These are phyloP conservation scores for Trichoderma gracile DNA, from an alignment of 2,329 filamentous ascomycete species.

Conservation along the genomic window DNA sequence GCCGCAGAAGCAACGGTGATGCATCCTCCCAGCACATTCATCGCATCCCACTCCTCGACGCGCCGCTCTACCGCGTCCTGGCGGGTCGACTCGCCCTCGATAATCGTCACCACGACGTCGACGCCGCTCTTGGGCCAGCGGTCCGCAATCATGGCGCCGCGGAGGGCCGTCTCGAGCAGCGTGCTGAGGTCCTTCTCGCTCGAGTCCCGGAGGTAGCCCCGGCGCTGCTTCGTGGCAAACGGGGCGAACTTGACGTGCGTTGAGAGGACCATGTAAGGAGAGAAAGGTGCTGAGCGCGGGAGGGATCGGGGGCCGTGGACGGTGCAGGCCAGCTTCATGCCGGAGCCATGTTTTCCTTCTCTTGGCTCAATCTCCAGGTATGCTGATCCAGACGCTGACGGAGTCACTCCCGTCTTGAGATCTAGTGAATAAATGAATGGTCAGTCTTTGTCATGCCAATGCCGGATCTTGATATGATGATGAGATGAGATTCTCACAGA, in stretches of 20 bases:
- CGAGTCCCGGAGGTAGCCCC: slow-evolving; percentile 82
- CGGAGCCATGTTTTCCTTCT: slow-evolving; percentile 54
- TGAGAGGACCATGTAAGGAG: slow-evolving; percentile 85
- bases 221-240: slow-evolving; percentile 79
- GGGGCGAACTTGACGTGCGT: slow-evolving; percentile 97
- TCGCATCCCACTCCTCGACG: slow-evolving; percentile 76
- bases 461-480: no score
- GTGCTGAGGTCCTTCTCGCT: slow-evolving; percentile 86
- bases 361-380: slow-evolving; percentile 70
- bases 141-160: slow-evolving; percentile 87
- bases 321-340: slow-evolving; percentile 88
- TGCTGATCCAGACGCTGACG: slow-evolving; percentile 89
- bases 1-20: slow-evolving; percentile 93
- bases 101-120: slow-evolving; percentile 89
- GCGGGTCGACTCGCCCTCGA: slow-evolving; percentile 87
- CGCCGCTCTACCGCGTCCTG: slow-evolving; percentile 49
- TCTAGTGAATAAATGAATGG: slow-evolving; percentile 52
- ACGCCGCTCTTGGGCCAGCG: slow-evolving; percentile 98
- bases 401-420: slow-evolving; percentile 86
- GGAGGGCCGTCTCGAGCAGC: slow-evolving; percentile 86
- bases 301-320: slow-evolving; percentile 92
- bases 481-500: slow-evolving; percentile 63
- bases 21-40: slow-evolving; percentile 89
- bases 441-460: slow-evolving; percentile 4
- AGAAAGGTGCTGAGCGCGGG: slow-evolving; percentile 86